Conservation (phyloP, 345 rosid genomes). For the Heritiera littoralis region DNA sequence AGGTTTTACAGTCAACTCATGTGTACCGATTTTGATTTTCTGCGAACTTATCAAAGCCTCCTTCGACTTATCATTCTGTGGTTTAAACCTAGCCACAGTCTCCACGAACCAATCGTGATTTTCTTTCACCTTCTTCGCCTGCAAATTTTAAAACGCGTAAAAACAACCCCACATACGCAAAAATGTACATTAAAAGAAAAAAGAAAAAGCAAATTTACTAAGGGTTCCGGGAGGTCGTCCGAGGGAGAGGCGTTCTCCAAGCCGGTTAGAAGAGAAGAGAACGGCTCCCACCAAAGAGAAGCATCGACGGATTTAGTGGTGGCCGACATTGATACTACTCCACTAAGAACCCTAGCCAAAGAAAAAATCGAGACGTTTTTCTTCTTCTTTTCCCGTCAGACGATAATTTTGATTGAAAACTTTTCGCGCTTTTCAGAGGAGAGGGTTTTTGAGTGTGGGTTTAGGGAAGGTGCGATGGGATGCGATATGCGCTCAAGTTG, state of each 20-base stretch:
- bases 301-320: slow-evolving; percentile 55
- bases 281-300: slow-evolving; percentile 84
- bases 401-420: neutral
- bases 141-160: slow-evolving; percentile 16
- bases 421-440: slow-evolving; percentile 1
- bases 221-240: slow-evolving; percentile 52
- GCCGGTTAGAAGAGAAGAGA: slow-evolving; percentile 59
- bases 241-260: slow-evolving; percentile 64
- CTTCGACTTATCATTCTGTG: slow-evolving; percentile 63
- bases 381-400: neutral
- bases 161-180: neutral
- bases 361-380: neutral
- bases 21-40: slow-evolving; percentile 56
- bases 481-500: too few relatives aligned
- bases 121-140: slow-evolving; percentile 76
- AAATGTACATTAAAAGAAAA: neutral
- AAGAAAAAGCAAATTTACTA: slow-evolving; percentile 34
- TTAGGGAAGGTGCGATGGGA: neutral
- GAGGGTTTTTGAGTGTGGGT: neutral
- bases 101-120: slow-evolving; percentile 71
- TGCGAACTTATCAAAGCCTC: slow-evolving; percentile 74
- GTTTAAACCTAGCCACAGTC: slow-evolving; percentile 56
- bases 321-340: slow-evolving; percentile 46
- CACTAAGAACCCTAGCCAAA: slow-evolving; percentile 47
- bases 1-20: slow-evolving; percentile 54